Base-by-base conservation (phyloP, 139 green algal genomes). In the Astrephomene gubernaculifera region DNA sequence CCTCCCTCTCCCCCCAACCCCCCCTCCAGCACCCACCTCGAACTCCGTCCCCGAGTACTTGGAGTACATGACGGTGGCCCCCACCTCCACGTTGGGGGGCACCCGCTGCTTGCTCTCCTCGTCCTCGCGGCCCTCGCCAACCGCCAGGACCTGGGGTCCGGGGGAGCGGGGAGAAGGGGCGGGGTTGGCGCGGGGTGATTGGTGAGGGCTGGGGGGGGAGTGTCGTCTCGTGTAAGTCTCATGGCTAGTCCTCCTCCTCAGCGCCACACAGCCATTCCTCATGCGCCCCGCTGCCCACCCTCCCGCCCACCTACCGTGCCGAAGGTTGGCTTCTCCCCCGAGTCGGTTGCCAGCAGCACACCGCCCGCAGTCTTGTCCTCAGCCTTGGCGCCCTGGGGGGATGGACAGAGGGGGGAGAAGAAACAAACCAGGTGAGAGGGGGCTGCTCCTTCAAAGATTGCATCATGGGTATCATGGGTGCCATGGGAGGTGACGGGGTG, bases 41-140 rank as follows among this genome's bases (percentile, higher is more conserved):
- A 98, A 98, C 86, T 98, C 95, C 25, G 92, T 93, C 41, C 96
- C 96, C 75, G 89, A 94, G 93, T 96, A 98, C 86, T 96, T 96
- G 71, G 70, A 90, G 92, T 98, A 98, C 76, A 98, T 92, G 35
- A 98, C 95, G 33, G 90, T 96, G 84, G 90, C 89, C 39, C 96
- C 96, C 27, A 93, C 92, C 1, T 79, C 67, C 36, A 97, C 86
- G 72, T 93, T 94, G 38, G 91, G 86, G 86, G 87, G 89, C 2
- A 92, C 84, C 41, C 89, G 61, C 53, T 80, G 27, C 39, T 94
- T 90, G 49, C 90, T 94, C 44, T 95, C 93, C 54, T 94, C 91
- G 33, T 76, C 80, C 88, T 94, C 92, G 63, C 88, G 90, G 36
- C 95, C 95, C 67, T 92, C 90, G 70, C 96, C 96, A 24, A 97